Evolutionary conservation across 345 rosid species (phyloP).

Genomic region (Melastoma malabathricum): DNA sequence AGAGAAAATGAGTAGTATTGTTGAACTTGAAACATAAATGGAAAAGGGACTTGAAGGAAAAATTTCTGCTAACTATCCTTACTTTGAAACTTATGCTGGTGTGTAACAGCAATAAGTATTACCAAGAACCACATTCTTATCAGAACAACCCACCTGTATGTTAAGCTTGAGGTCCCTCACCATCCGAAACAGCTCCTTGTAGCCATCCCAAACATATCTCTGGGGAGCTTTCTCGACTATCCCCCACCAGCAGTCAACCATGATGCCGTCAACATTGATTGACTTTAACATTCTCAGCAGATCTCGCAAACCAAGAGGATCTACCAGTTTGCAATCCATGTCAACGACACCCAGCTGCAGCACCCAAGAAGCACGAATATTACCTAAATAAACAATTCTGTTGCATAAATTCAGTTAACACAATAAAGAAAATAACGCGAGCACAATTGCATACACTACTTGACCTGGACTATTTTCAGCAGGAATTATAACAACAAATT

Average conservation of each 20-base stretch:
- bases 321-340: constrained; percentile 59
- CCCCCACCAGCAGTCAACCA: constrained; percentile 99
- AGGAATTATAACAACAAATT: neutral
- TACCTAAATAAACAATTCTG: neutral
- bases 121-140: neutral
- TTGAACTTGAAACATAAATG: too few relatives aligned
- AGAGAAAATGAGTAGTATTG: too few relatives aligned
- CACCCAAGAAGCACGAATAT: constrained; percentile 5
- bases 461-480: neutral
- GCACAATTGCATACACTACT: neutral
- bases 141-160: constrained; percentile 43
- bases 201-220: constrained; percentile 73
- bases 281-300: constrained; percentile 56
- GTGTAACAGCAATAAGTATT: neutral
- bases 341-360: constrained; percentile 62
- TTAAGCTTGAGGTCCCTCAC: constrained; percentile 66
- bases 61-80: too few relatives aligned
- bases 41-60: too few relatives aligned
- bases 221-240: constrained; percentile 76
- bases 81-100: too few relatives aligned
- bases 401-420: neutral
- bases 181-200: constrained; percentile 69
- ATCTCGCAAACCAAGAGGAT: constrained; percentile 47
- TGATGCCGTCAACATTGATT: constrained; percentile 71
- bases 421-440: neutral